Base-by-base conservation (phyloP, 441 rosid genomes). In the Biscutella laevigata region DNA sequence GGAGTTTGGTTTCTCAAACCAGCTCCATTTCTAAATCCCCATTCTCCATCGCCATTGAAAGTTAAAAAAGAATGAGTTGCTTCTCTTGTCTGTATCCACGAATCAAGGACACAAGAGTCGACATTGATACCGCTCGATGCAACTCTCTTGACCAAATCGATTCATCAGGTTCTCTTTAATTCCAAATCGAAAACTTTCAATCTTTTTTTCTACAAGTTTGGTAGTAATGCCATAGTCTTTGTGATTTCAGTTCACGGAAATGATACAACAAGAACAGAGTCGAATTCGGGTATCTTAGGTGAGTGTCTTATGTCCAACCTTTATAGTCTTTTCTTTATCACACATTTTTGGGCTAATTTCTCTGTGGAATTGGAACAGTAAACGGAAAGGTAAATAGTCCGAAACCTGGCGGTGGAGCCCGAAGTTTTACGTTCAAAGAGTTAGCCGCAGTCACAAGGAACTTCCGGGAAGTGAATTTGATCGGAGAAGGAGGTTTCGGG, bases 401-500 rank as follows among this genome's bases (percentile, higher is more conserved):
- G 0, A 71, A 73, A 41, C 69, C 66, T 51, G 48, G 54, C 49
- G 51, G 68, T 25, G 82, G 79, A 7, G 95, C 85, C 1, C 58
- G 71, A 7, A 77, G 89, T 61, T 79, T 82, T 74, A 82, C 89
- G 2, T 82, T 82, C 22, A 68, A 64, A 35, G 85, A 82, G 39
- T 66, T 82, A 11, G 83, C 89, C 0, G 58, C 50, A 0, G 85
- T 85, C 0, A 82, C 89, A 1, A 68, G 70, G 58, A 82, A 77
- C 52, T 82, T 81, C 52, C 62, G 71, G 36, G 89, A 77, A 53
- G 63, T 56, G 9, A 74, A 82, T 71, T 72, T 79, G 75, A 49
- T 82, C 10, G 89, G 86, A n/a, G 89, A 82, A 67, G 89, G 86
- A 33, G 89, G 89, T 10, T 82, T 82, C 21, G 89, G 89, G 29